Percentiles rank a stretch among this genome's conserved stretches.
phyloP scores from a whole-genome alignment of 2,329 filamentous ascomycete genomes.

The Botrytis fabae region DNA sequence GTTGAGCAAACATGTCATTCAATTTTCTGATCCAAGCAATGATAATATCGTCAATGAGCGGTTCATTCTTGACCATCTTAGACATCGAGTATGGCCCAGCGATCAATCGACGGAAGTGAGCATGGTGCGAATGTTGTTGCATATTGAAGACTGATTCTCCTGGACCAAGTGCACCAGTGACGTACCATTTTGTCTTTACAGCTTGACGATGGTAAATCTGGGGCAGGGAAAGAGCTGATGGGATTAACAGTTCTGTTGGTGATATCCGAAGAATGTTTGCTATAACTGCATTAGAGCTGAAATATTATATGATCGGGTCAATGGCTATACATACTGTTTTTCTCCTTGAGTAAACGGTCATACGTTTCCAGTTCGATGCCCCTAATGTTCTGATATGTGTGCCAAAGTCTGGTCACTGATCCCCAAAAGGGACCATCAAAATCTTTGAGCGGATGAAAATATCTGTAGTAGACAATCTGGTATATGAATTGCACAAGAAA shows the following conservation, averaged over 20 bases:
- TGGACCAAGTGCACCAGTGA: constrained; percentile 57
- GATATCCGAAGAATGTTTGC: constrained; percentile 55
- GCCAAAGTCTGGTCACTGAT: constrained; percentile 53
- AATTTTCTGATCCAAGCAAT: constrained; percentile 52
- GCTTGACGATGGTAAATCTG: constrained; percentile 56
- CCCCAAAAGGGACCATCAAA: constrained; percentile 58
- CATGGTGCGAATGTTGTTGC: constrained; percentile 52
- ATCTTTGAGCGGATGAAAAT: constrained; percentile 52
- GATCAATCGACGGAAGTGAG: constrained; percentile 54
- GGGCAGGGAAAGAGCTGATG: constrained; percentile 54
- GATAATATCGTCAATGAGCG: constrained; percentile 53
- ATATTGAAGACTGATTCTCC: constrained; percentile 59
- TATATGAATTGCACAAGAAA: constrained; percentile 18
- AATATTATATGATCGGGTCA: not conserved
- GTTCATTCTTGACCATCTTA: constrained; percentile 60
- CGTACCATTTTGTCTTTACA: constrained; percentile 59
- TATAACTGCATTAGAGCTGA: constrained; percentile 30
- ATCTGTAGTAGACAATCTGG: constrained; percentile 52
- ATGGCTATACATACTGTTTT: constrained; percentile 47
- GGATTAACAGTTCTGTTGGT: constrained; percentile 54
- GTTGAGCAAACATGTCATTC: constrained; percentile 47
- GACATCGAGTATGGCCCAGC: constrained; percentile 54
- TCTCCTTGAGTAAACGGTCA: constrained; percentile 47
- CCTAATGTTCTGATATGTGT: constrained; percentile 52
- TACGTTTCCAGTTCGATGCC: constrained; percentile 48